Evolutionary conservation across 2,329 filamentous ascomycete genomes (phyloP).

Genomic region (Aspergillus cejpii): DNA sequence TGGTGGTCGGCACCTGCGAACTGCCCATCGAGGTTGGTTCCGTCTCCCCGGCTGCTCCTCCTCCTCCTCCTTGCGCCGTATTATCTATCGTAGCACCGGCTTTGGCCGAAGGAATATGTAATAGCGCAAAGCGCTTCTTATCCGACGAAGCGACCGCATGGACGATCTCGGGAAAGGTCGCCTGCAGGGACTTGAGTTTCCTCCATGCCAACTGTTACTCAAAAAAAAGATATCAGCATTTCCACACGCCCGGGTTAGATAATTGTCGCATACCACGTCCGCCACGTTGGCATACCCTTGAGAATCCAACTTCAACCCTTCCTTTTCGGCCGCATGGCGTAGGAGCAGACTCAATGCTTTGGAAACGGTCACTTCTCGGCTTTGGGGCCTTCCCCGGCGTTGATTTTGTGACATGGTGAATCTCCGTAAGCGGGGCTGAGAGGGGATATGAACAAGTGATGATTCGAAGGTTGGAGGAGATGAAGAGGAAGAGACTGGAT

Average conservation of each 20-base stretch:
- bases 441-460: neutral
- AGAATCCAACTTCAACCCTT: conserved; percentile 52
- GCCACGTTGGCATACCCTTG: conserved; percentile 56
- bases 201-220: conserved; percentile 50
- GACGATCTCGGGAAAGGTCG: conserved; percentile 68
- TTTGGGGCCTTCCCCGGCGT: conserved; percentile 5
- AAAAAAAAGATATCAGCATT: neutral
- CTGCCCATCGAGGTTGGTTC: conserved; percentile 1
- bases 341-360: conserved; percentile 45
- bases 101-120: conserved; percentile 43
- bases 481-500: neutral
- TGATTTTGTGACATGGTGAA: conserved; percentile 5
- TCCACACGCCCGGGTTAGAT: neutral
- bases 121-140: conserved; percentile 84
- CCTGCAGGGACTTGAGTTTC: conserved; percentile 60
- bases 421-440: neutral
- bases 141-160: conserved; percentile 66
- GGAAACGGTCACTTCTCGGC: conserved; percentile 36
- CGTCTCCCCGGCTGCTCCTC: conserved; percentile 4
- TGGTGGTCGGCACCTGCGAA: conserved; percentile 17
- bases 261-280: conserved; percentile 47
- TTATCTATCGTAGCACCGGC: neutral
- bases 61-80: neutral
- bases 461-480: neutral
- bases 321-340: conserved; percentile 55